Conservation (phyloP, 2,329 filamentous ascomycete genomes). For the Aspergillus piperis region DNA sequence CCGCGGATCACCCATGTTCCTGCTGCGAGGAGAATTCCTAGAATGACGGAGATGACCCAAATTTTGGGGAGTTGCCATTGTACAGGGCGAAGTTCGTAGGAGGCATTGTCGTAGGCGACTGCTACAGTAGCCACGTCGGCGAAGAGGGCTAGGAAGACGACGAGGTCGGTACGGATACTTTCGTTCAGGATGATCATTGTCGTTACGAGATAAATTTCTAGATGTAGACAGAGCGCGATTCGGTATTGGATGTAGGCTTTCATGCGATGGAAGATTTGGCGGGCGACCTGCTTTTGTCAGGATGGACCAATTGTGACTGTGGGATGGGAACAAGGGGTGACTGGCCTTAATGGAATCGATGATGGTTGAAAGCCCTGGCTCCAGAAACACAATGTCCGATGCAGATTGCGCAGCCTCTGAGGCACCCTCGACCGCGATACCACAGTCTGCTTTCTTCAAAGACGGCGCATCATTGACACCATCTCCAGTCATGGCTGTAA, state of each 20-base stretch:
- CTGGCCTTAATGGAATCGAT: conserved; percentile 63
- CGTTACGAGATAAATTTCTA: conserved; percentile 74
- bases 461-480: conserved; percentile 75
- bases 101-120: conserved; percentile 76
- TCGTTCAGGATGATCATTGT: conserved; percentile 81
- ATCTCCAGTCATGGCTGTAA: conserved; percentile 76
- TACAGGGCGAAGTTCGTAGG: conserved; percentile 72
- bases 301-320: neutral
- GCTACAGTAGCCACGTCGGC: conserved; percentile 78
- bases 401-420: conserved; percentile 72
- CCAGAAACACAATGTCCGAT: conserved; percentile 73
- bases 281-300: conserved; percentile 55
- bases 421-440: conserved; percentile 72
- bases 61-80: conserved; percentile 82
- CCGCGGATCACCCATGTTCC: conserved; percentile 74
- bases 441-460: conserved; percentile 72
- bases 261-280: conserved; percentile 77
- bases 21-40: conserved; percentile 67
- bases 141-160: conserved; percentile 78
- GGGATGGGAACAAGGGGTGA: neutral
- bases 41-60: conserved; percentile 64
- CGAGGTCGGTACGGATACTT: conserved; percentile 69
- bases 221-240: conserved; percentile 72
- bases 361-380: conserved; percentile 70
- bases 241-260: conserved; percentile 77